These are phyloP conservation scores for Aureobasidium sp. DNA, from an alignment of 2,329 filamentous ascomycete species.

Conservation along the genomic window DNA sequence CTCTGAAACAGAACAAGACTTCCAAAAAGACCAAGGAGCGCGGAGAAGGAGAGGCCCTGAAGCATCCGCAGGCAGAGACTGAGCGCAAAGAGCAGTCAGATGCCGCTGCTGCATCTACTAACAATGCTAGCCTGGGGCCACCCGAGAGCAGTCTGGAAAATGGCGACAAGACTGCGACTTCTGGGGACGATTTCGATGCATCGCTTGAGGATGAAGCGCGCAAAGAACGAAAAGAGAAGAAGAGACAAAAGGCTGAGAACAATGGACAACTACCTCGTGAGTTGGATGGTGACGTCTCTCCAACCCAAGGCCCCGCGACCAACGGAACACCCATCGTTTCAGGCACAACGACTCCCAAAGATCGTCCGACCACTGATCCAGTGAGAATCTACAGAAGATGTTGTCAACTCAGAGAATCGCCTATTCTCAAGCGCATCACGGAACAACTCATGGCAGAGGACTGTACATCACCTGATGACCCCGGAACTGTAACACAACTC, in stretches of 20 bases:
- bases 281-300: conserved; percentile 69
- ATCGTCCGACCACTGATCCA: conserved; percentile 87
- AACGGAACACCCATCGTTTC: conserved; percentile 27
- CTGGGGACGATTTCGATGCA: conserved; percentile 31
- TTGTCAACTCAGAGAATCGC: conserved; percentile 93
- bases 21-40: conserved; percentile 71
- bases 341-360: conserved; percentile 43
- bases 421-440: conserved; percentile 90
- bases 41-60: conserved; percentile 78
- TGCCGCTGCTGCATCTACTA: conserved; percentile 33
- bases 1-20: conserved; percentile 59
- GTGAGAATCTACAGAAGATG: conserved; percentile 94
- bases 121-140: conserved; percentile 48
- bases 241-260: conserved; percentile 83
- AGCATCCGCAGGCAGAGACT: conserved; percentile 64
- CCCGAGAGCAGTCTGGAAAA: conserved; percentile 36
- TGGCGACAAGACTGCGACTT: neutral
- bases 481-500: conserved; percentile 83
- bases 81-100: conserved; percentile 63
- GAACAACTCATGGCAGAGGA: conserved; percentile 82
- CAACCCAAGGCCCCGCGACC: conserved; percentile 33
- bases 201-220: conserved; percentile 76
- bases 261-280: conserved; percentile 91
- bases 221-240: conserved; percentile 92
- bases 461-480: conserved; percentile 67